Conservation (phyloP, 1,284 basidiomycete genomes). For the Wolfiporia cocos region DNA sequence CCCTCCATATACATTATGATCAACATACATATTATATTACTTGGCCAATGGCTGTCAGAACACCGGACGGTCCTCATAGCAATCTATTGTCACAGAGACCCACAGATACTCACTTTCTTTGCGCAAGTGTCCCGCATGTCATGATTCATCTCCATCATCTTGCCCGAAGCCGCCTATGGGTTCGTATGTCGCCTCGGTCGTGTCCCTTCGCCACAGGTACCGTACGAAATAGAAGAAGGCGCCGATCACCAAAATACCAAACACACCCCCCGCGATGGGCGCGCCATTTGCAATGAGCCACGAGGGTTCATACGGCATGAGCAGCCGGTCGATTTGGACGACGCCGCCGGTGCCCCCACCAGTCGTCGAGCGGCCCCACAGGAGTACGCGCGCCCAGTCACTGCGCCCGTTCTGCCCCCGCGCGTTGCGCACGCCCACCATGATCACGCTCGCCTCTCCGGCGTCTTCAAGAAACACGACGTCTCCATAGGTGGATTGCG, state of each 20-base stretch:
- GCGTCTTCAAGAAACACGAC: conserved; percentile 68
- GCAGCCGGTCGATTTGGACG: conserved; percentile 78
- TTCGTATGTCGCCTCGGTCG: conserved; percentile 79
- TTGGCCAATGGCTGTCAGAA: neutral
- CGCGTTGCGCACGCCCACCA: conserved; percentile 78
- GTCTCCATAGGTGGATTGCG: conserved; percentile 66
- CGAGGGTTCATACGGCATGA: conserved; percentile 82
- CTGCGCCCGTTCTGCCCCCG: conserved; percentile 64
- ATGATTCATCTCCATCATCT: conserved; percentile 43
- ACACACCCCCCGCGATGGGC: conserved; percentile 49
- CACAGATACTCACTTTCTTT: neutral
- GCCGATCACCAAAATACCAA: conserved; percentile 54
- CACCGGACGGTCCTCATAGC: neutral
- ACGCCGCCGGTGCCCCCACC: conserved; percentile 76
- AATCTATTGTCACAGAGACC: neutral
- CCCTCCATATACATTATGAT: too few relatives aligned
- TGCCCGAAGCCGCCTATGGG: conserved; percentile 73
- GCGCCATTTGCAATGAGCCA: conserved; percentile 73
- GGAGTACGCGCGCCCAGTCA: conserved; percentile 75
- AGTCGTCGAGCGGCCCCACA: conserved; percentile 79
- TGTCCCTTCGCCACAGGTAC: conserved; percentile 61
- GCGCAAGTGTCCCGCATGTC: neutral
- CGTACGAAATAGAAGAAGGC: conserved; percentile 69
- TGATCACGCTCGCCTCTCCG: conserved; percentile 27
- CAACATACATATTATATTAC: conserved; percentile 7